Conservation (phyloP, 1,284 basidiomycete species). For the Tylopilus sp. region DNA sequence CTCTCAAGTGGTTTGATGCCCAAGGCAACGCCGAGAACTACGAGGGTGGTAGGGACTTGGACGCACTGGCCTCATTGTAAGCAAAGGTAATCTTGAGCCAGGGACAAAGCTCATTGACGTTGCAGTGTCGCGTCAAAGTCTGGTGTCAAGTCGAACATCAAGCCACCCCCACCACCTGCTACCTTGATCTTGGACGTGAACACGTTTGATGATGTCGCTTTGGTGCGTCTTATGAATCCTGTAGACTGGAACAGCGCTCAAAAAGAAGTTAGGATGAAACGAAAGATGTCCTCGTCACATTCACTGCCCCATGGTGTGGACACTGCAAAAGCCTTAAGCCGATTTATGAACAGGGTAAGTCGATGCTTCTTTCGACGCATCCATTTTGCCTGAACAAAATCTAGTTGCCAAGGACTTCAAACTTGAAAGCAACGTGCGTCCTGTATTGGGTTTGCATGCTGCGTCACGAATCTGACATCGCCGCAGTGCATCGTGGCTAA, state of each 20-base stretch:
- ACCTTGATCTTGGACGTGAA: constrained; percentile 76
- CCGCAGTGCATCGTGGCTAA: constrained; percentile 88
- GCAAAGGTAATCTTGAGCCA: constrained; percentile 36
- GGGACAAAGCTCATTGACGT: constrained; percentile 4
- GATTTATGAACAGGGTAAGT: constrained; percentile 76
- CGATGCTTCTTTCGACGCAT: constrained; percentile 1
- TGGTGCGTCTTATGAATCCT: constrained; percentile 55
- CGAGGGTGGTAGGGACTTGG: constrained; percentile 85
- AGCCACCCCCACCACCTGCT: constrained; percentile 84
- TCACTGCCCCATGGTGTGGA: constrained; percentile 92
- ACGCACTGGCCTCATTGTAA: constrained; percentile 81
- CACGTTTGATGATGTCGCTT: constrained; percentile 82
- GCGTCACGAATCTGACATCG: constrained; percentile 16
- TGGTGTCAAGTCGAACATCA: constrained; percentile 87
- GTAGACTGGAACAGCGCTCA: constrained; percentile 6
- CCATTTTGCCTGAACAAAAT: constrained; percentile 27
- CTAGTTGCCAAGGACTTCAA: constrained; percentile 83
- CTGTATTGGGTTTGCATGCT: background rate
- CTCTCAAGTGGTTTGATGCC: constrained; percentile 91
- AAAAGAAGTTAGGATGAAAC: constrained; percentile 63
- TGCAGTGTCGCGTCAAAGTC: constrained; percentile 80
- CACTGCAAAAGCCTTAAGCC: constrained; percentile 93
- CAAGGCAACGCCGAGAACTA: constrained; percentile 79
- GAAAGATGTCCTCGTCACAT: constrained; percentile 92
- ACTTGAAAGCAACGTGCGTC: constrained; percentile 76